Evolutionary conservation across 495 filamentous ascomycete genomes (phyloP), one percentile per base, ranked within the genome.

Genomic region (Neurospora sp.): DNA sequence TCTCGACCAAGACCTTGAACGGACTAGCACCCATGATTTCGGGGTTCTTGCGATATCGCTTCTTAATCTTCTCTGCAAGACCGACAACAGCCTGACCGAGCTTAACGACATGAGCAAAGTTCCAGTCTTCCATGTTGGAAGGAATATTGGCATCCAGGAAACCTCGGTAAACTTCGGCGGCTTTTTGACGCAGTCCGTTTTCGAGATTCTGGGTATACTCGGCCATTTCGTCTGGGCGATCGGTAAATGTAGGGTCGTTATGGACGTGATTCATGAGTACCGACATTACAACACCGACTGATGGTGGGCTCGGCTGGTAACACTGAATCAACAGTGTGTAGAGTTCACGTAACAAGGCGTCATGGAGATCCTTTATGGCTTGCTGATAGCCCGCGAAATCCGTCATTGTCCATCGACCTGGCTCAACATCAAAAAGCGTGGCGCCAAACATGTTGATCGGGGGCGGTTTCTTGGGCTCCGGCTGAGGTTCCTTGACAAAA

Each of bases 1-100:
- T 92, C 74, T 91, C 89, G 20, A 97, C 90, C 27, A 98, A 83
- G 16, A 94, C 92, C 59, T 86, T 88, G 74, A 94, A 86, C 7
- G 94, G 95, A 73, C 93, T 94, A 20, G 96, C 93, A 20, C 93
- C 94, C 91, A 97, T 90, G 71, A 98, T 90, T 68, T 93, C 91
- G 1, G 94, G 93, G 73, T 92, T 97, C 73, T 92, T 94, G 72
- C 88, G 87, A 81, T 95, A 99, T 31, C 96, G 89, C 81, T 97
- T 98, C 82, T 93, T 90, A 74, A 97, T 95, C 80, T 89, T 93
- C 74, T 94, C 89, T 37, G 89, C 90, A 35, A 97, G 86, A 74
- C 91, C 92, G 10, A 93, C 89, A 4, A 98, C 92, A 1, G 91
- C 87, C 78, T 97, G 92, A 27, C 93, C 93, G 47, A 98, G 89